These are phyloP conservation scores for Russula vinacea DNA, from an alignment of 768 basidiomycete species.

Conservation along the genomic window DNA sequence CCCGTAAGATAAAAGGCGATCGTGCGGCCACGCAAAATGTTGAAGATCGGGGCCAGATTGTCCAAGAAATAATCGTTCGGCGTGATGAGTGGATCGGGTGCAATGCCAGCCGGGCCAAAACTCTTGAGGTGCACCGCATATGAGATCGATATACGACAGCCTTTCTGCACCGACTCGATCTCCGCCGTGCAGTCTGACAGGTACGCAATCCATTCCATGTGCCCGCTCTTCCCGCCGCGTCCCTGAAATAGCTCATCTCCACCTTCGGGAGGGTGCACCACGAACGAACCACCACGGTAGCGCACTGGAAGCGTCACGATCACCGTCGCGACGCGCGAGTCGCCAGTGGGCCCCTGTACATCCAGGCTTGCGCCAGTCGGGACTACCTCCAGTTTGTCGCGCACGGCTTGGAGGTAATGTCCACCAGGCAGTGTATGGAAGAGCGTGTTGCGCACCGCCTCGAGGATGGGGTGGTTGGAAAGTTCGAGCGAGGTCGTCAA, in stretches of 20 bases:
- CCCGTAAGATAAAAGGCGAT: constrained; percentile 70
- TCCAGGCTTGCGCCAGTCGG: constrained; percentile 57
- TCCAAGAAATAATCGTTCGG: constrained; percentile 77
- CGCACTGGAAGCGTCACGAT: constrained; percentile 71
- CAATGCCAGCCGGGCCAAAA: constrained; percentile 52
- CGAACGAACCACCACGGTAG: constrained; percentile 63
- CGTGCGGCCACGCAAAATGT: constrained; percentile 64
- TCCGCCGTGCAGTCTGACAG: constrained; percentile 72
- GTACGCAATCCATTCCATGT: constrained; percentile 79
- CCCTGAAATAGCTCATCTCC: constrained; percentile 61
- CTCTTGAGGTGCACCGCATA: constrained; percentile 69
- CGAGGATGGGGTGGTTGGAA: constrained; percentile 77
- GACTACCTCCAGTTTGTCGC: constrained; percentile 70
- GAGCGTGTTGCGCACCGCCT: constrained; percentile 66
- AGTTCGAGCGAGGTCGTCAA: constrained; percentile 75
- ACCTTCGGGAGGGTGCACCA: constrained; percentile 55
- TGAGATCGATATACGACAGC: constrained; percentile 64
- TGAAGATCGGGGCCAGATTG: constrained; percentile 65
- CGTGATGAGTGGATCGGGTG: constrained; percentile 60
- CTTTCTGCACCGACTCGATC: constrained; percentile 66
- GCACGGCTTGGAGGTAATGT: constrained; percentile 63
- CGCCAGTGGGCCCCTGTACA: constrained; percentile 55
- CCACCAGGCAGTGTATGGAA: constrained; percentile 68
- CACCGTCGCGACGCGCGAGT: constrained; percentile 70
- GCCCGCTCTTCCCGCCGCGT: constrained; percentile 56